Percentiles rank a stretch among this genome's conserved stretches.
Evolutionary conservation across 192 early-diverging fungal genomes (phyloP).

Genomic region (Phlyctochytrium bullatum): DNA sequence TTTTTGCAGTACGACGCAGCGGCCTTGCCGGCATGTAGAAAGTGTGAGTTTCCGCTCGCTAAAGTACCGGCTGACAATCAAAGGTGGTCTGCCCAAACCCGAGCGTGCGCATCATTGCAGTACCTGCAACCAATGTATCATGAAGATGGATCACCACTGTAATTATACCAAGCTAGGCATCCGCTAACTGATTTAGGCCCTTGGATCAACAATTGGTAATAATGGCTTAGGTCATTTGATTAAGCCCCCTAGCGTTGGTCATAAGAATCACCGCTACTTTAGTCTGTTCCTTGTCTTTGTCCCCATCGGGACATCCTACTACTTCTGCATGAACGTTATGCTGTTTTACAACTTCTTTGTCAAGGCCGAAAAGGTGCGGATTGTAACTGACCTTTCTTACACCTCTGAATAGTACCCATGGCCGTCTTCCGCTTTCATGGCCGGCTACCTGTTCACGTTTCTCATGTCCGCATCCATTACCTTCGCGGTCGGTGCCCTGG

Average conservation of each 20-base stretch:
- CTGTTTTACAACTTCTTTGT: constrained; percentile 20
- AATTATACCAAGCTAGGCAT: too few species aligned
- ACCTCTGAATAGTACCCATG: background rate
- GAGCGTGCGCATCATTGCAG: constrained; percentile 47
- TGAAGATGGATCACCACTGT: constrained; percentile 54
- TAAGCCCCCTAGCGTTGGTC: constrained; percentile 37
- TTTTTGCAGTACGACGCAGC: background rate
- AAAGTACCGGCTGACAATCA: background rate
- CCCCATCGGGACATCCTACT: constrained; percentile 24
- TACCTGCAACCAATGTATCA: constrained; percentile 43
- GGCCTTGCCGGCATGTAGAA: background rate
- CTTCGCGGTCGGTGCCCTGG: constrained; percentile 33
- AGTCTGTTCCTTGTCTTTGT: constrained; percentile 47
- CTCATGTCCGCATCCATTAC: constrained; percentile 28
- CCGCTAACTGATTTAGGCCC: too few species aligned
- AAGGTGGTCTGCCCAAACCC: constrained; percentile 29
- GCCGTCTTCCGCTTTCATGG: background rate
- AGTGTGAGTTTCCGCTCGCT: background rate
- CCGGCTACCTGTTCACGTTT: constrained; percentile 32
- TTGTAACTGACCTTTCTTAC: constrained; percentile 3
- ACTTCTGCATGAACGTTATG: constrained; percentile 6
- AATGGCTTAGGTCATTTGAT: background rate
- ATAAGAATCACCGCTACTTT: constrained; percentile 54
- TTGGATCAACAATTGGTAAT: constrained; percentile 46
- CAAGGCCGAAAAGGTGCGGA: background rate